These are phyloP conservation scores for Zea mays DNA, from an alignment of 176 grass and related monocot species.

Conservation along the genomic window DNA sequence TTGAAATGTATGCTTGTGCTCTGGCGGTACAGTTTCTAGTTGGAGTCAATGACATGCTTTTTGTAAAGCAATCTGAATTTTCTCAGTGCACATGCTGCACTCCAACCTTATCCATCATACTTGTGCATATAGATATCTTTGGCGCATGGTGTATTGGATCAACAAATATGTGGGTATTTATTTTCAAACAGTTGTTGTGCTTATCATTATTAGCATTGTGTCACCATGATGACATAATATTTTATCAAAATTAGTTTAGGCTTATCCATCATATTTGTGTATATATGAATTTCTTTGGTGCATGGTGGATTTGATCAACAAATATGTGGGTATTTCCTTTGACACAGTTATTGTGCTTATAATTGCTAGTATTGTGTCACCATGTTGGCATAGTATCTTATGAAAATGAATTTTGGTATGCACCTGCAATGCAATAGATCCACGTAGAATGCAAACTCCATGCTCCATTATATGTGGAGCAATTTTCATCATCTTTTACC, in stretches of 20 bases:
- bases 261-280: not conserved
- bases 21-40: not conserved
- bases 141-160: not conserved
- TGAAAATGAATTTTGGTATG: not conserved
- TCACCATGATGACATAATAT: not conserved
- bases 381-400: not conserved
- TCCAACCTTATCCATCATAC: not conserved
- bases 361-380: not conserved
- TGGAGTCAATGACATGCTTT: not conserved
- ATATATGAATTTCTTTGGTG: not conserved
- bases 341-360: not conserved
- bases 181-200: not conserved
- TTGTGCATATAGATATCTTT: not conserved
- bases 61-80: not conserved
- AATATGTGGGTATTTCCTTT: not conserved
- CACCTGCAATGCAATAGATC: not conserved
- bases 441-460: not conserved
- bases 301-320: not conserved
- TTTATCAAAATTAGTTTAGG: not conserved
- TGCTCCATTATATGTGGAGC: not conserved
- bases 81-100: not conserved
- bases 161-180: not conserved
- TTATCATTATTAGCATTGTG: not conserved
- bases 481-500: not conserved
- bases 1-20: not conserved